Evolutionary conservation across 108 stramenopile species (phyloP).

Genomic region (Mediolabrus comicus): DNA sequence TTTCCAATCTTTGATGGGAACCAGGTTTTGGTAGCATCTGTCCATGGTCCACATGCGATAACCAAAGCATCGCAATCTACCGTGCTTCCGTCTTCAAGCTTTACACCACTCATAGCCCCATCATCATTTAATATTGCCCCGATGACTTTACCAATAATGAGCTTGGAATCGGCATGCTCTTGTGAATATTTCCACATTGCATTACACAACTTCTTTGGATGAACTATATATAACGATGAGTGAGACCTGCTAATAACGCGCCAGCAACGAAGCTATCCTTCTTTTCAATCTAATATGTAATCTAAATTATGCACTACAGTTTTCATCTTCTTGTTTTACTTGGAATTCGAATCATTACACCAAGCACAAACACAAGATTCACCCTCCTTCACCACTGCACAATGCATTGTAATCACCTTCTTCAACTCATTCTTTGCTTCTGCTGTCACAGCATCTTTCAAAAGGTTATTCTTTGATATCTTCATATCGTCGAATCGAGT

Average conservation of each 20-base stretch:
- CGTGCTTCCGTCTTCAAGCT: slow-evolving; percentile 48
- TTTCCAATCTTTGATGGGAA: slow-evolving; percentile 25
- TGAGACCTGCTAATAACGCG: no score
- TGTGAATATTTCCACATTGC: slow-evolving; percentile 45
- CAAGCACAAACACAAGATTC: background rate
- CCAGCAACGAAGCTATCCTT: no score
- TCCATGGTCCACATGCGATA: slow-evolving; percentile 62
- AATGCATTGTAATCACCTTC: background rate
- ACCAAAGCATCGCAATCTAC: slow-evolving; percentile 56
- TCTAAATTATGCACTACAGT: no score
- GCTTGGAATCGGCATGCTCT: slow-evolving; percentile 35
- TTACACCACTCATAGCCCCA: slow-evolving; percentile 25
- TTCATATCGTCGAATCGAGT: background rate
- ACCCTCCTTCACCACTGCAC: background rate
- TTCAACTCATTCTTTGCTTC: background rate
- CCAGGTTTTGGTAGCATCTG: slow-evolving; percentile 43
- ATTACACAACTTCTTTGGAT: slow-evolving; percentile 57
- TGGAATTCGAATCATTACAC: background rate
- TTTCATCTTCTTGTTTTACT: background rate
- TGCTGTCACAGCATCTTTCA: background rate
- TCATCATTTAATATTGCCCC: slow-evolving; percentile 26
- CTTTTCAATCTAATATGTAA: no score
- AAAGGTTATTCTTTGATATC: background rate
- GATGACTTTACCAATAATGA: slow-evolving; percentile 42
- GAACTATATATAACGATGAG: no score